Percentiles rank a stretch among this genome's conserved stretches.
Evolutionary conservation across 169 alveolate genomes (phyloP).

Genomic region (Cryptosporidium ubiquitum): DNA sequence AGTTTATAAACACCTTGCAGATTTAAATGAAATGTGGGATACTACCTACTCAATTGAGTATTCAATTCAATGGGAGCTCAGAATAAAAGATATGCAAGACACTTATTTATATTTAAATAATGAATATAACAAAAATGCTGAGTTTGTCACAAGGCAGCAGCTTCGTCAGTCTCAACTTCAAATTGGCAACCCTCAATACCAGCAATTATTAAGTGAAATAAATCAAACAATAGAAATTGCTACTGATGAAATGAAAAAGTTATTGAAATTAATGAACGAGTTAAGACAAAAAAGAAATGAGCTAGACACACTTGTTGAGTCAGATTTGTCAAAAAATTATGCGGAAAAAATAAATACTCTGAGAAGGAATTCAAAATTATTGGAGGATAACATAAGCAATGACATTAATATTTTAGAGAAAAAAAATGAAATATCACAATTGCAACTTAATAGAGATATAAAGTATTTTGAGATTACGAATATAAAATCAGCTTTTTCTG

Average conservation of each 20-base stretch:
- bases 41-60: constrained; percentile 60
- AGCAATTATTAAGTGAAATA: constrained; percentile 49
- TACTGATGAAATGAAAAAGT: constrained; percentile 58
- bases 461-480: constrained; percentile 67
- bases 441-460: constrained; percentile 51
- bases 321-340: constrained; percentile 64
- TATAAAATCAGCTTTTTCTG: constrained; percentile 34
- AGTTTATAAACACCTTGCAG: constrained; percentile 39
- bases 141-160: constrained; percentile 61
- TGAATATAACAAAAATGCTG: constrained; percentile 54
- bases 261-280: constrained; percentile 53
- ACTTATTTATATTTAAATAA: constrained; percentile 41
- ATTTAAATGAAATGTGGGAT: constrained; percentile 73
- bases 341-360: constrained; percentile 46
- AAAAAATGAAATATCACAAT: constrained; percentile 47
- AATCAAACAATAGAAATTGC: constrained; percentile 48
- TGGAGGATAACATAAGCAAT: constrained; percentile 40
- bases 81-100: constrained; percentile 70
- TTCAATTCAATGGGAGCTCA: constrained; percentile 67
- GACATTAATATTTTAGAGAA: constrained; percentile 54
- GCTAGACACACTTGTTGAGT: constrained; percentile 52
- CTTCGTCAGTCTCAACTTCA: constrained; percentile 67
- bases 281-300: constrained; percentile 69
- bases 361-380: constrained; percentile 39
- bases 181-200: constrained; percentile 41